Evolutionary conservation across 73 alveolate species (phyloP).

Genomic region (Uronychia binucleata): DNA sequence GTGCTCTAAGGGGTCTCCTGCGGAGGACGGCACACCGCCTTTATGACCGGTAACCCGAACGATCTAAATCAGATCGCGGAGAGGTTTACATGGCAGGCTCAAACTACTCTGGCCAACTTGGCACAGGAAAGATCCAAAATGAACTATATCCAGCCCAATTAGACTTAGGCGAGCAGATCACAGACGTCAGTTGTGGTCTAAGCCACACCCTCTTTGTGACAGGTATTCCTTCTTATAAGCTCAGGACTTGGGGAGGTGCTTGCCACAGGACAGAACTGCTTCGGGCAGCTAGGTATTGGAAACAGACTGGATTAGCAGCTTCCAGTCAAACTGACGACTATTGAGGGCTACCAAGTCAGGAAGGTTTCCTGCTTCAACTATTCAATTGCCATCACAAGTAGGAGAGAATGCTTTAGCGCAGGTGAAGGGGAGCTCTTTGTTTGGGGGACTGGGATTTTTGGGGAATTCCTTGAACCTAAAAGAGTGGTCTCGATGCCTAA

Average conservation of each 20-base stretch:
- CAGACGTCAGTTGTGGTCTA: constrained; percentile 8
- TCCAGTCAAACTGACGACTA: constrained; percentile 6
- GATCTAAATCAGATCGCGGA: background rate
- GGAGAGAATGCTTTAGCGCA: constrained; percentile 2
- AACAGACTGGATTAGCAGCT: background rate
- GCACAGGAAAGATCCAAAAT: constrained; percentile 14
- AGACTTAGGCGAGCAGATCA: background rate
- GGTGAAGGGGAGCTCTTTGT: constrained; percentile 42
- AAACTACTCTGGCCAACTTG: constrained; percentile 12
- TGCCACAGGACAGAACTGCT: background rate
- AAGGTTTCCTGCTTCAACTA: background rate
- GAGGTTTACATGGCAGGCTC: constrained; percentile 19
- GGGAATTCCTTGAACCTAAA: constrained; percentile 17
- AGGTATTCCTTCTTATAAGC: background rate
- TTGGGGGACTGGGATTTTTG: constrained; percentile 60
- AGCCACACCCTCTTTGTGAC: constrained; percentile 17
- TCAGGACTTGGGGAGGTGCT: constrained; percentile 3
- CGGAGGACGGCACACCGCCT: constrained; percentile 57
- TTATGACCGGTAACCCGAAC: constrained; percentile 1
- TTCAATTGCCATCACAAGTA: constrained; percentile 16
- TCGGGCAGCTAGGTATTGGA: constrained; percentile 12
- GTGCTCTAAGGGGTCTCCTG: constrained; percentile 19
- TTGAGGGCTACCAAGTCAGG: background rate
- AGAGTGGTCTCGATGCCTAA: background rate
- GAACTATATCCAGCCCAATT: background rate